A percentile compares a stretch with the other conserved stretches of the same genome.
Evolutionary conservation across 306 rosid genomes (phyloP).

Genomic region (Neltuma alba): DNA sequence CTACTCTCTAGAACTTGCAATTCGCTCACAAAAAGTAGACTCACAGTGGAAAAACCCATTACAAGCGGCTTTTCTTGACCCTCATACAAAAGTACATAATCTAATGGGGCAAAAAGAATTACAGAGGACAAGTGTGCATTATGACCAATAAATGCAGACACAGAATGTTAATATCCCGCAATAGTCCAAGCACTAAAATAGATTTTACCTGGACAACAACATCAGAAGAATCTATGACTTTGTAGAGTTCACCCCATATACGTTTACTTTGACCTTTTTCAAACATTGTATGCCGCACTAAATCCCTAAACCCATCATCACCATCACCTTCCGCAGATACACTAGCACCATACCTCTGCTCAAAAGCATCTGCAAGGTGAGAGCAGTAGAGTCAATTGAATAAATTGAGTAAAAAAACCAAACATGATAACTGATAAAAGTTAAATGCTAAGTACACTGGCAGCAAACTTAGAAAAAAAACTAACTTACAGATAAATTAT

Average conservation of each 20-base stretch:
- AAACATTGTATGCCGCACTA: constrained; percentile 92
- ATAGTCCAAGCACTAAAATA: neutral
- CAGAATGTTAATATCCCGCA: neutral
- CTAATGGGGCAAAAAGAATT: neutral
- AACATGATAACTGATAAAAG: neutral
- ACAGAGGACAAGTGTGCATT: neutral
- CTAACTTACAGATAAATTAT: neutral
- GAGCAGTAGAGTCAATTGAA: neutral
- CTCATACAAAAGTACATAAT: neutral
- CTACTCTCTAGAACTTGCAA: neutral
- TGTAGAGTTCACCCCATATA: constrained; percentile 98
- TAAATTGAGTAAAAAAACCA: neutral
- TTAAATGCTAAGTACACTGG: neutral
- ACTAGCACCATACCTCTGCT: constrained; percentile 58
- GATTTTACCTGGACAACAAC: constrained; percentile 92
- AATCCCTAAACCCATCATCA: constrained; percentile 80
- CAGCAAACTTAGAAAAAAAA: neutral
- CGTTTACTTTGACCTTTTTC: constrained; percentile 99
- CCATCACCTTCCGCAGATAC: constrained; percentile 58
- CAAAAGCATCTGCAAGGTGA: constrained; percentile 59
- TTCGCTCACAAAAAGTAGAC: neutral
- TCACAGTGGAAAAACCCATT: constrained; percentile 6
- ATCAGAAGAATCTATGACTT: constrained; percentile 97
- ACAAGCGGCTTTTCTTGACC: neutral
- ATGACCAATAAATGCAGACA: constrained; percentile 14